A percentile compares a stretch with the other conserved stretches of the same genome.
Evolutionary conservation across 2,329 filamentous ascomycete genomes (phyloP).

Genomic region (Atkinsonella texensis): DNA sequence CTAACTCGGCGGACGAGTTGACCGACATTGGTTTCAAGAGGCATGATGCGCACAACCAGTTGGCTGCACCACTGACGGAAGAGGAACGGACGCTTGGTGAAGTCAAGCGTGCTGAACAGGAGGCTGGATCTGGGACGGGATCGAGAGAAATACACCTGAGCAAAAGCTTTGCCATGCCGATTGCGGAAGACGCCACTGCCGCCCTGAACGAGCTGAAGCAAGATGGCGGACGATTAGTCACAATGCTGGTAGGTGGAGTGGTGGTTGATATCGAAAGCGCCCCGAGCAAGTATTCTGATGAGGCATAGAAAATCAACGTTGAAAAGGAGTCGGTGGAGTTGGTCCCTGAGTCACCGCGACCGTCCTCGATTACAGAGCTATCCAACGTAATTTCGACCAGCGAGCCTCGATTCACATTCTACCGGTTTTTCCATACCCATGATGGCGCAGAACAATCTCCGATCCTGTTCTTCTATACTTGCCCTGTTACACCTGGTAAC

Average conservation of each 20-base stretch:
- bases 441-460: conserved; percentile 40
- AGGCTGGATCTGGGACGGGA: conserved; percentile 57
- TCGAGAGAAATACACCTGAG: conserved; percentile 46
- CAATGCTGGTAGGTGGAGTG: conserved; percentile 48
- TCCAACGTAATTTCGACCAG: conserved; percentile 46
- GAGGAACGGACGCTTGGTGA: conserved; percentile 62
- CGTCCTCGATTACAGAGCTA: conserved; percentile 46
- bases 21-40: conserved; percentile 56
- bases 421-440: conserved; percentile 50
- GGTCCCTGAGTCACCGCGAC: conserved; percentile 37
- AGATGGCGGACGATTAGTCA: conserved; percentile 38
- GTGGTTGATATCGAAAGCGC: not conserved
- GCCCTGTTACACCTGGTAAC: conserved; percentile 50
- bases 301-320: conserved; percentile 55
- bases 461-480: conserved; percentile 74
- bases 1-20: conserved; percentile 57
- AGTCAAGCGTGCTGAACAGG: conserved; percentile 63
- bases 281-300: not conserved
- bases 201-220: conserved; percentile 48
- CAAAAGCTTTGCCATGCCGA: conserved; percentile 43
- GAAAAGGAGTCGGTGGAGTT: conserved; percentile 58
- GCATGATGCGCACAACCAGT: conserved; percentile 54
- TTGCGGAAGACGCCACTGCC: conserved; percentile 50
- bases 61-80: conserved; percentile 63
- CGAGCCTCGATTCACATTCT: conserved; percentile 71